Evolutionary conservation across 2,329 filamentous ascomycete genomes (phyloP), one percentile per base, ranked within the genome.

Genomic region (Aureobasidium musti): DNA sequence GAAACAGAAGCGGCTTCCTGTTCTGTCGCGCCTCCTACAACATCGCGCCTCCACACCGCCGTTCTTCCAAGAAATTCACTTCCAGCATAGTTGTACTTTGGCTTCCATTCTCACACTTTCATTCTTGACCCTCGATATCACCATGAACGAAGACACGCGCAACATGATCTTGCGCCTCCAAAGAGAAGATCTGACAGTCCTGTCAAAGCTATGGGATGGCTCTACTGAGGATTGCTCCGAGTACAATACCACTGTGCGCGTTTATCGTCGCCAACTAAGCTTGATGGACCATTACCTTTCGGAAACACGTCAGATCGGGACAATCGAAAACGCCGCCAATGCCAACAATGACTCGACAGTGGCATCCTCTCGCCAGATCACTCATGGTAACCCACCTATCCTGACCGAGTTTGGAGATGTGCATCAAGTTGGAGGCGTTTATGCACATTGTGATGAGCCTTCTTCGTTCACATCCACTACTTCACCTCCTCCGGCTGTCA

Each of bases 111-210:
- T 35, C 30, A 35, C 33, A 7, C 26, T 47, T n/a, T 5, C 30
- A n/a, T 53, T 13, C 19, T 21, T 53, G 6, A 35, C 8, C 6
- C 5, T 53, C 49, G 8, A 13, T 3, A 35, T 35, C 26, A 33
- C 5, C n/a, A 61, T 61, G 57, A n/a, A 50, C 23, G n/a, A 39
- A 39, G 30, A 39, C 8, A 61, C 57, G 5, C 43, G 33, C 43
- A n/a, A n/a, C 4, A 23, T 61, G 30, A 13, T 61, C 21, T 7
- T 50, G 57, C 57, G 21, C 21, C 17, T 61, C 10, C 57, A 61
- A n/a, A 13, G 17, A 21, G n/a, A 61, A 28, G 57, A 61, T 14
- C 21, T 50, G n/a, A 30, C 41, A 13, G 14, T 50, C 14, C 21
- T 39, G n/a, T 21, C 41, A 26, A 4, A 30, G 28, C 43, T 61